Conservation (phyloP, 2,329 filamentous ascomycete genomes). For the Neonectria coccinea region DNA sequence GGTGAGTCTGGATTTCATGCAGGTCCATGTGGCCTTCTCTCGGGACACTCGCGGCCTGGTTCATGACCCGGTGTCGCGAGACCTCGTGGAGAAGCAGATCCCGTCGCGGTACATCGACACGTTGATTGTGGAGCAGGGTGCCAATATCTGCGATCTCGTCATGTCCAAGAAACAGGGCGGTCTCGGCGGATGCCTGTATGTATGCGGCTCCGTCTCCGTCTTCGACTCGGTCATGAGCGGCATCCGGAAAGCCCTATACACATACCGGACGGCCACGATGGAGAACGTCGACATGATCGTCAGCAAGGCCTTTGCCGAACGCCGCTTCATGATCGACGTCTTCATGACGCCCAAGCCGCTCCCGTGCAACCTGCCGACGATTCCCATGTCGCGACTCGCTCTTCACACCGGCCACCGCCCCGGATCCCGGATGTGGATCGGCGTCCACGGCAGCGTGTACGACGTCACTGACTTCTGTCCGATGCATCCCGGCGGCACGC, state of each 20-base stretch:
- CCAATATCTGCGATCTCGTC: constrained; percentile 63
- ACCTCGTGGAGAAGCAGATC: constrained; percentile 62
- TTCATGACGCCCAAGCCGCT: constrained; percentile 68
- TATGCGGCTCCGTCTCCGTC: constrained; percentile 47
- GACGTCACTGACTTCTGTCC: constrained; percentile 65
- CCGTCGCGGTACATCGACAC: constrained; percentile 65
- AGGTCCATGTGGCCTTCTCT: constrained; percentile 65
- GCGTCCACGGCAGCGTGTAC: constrained; percentile 64
- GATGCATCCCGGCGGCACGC: constrained; percentile 65
- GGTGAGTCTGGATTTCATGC: constrained; percentile 61
- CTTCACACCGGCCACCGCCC: constrained; percentile 63
- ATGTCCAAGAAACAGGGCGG: constrained; percentile 69
- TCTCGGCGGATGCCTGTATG: constrained; percentile 53
- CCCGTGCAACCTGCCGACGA: constrained; percentile 62
- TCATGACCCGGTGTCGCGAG: constrained; percentile 55
- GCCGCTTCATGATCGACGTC: constrained; percentile 67
- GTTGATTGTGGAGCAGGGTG: constrained; percentile 63
- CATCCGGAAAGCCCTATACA: constrained; percentile 67
- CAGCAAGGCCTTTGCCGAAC: constrained; percentile 65
- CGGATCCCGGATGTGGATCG: constrained; percentile 62
- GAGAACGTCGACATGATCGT: constrained; percentile 63
- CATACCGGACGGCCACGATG: constrained; percentile 63
- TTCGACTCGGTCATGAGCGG: constrained; percentile 66
- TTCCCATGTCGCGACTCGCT: constrained; percentile 62
- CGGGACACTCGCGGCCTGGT: constrained; percentile 60